Evolutionary conservation across 345 rosid genomes (phyloP).

Genomic region (Psidium guajava): DNA sequence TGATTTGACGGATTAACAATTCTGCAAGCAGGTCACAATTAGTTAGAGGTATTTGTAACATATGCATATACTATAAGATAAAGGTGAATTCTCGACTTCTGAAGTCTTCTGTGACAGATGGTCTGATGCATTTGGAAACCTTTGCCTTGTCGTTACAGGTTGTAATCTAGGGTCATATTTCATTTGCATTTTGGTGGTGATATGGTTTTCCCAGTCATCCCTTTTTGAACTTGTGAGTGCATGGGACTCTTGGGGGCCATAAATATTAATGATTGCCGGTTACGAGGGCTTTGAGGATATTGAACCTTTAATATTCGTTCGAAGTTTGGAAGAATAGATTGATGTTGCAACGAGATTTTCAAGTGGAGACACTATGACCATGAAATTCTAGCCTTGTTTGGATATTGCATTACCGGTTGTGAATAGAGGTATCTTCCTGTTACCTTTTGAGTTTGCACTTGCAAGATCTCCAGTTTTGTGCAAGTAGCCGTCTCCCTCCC

Average conservation of each 20-base stretch:
- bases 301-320: background rate
- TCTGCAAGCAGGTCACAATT: background rate
- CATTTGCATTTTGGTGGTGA: background rate
- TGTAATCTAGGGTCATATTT: background rate
- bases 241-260: background rate
- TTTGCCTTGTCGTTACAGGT: background rate
- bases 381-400: background rate
- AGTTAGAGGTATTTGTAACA: background rate
- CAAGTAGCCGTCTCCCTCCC: background rate
- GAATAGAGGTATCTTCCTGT: background rate
- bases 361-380: background rate
- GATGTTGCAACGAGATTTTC: background rate
- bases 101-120: background rate
- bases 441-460: background rate
- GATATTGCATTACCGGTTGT: background rate
- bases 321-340: background rate
- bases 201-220: background rate
- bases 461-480: background rate
- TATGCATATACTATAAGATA: background rate
- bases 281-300: background rate
- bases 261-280: background rate
- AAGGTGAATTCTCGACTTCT: background rate
- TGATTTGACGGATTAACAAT: conserved; percentile 33
- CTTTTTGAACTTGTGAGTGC: background rate
- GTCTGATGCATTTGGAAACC: background rate